Percentiles rank a stretch among this genome's conserved stretches.
These are phyloP conservation scores for Globisporangium parvum DNA, from an alignment of 352 stramenopile genomes.

Conservation along the genomic window DNA sequence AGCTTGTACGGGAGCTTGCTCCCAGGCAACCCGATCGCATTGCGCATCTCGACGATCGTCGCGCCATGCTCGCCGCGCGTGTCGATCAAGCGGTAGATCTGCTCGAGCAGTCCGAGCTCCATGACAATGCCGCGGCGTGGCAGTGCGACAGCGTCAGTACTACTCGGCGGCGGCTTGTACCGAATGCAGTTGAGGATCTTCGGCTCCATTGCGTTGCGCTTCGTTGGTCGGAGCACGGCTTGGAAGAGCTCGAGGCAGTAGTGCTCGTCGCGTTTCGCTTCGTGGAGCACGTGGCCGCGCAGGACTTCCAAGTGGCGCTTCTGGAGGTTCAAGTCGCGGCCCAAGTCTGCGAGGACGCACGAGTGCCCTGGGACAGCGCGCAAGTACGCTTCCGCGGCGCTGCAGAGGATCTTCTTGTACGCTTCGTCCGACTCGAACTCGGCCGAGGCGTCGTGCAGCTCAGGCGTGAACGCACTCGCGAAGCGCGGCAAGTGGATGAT, in stretches of 20 bases:
- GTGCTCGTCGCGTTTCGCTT: conserved; percentile 51
- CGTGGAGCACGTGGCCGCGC: conserved; percentile 58
- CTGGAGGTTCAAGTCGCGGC: conserved; percentile 54
- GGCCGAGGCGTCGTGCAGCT: conserved; percentile 63
- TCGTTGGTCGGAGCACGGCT: conserved; percentile 54
- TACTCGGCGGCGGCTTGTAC: conserved; percentile 32
- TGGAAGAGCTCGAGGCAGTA: conserved; percentile 72
- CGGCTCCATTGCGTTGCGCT: conserved; percentile 42
- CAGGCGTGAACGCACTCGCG: conserved; percentile 41
- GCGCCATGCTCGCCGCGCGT: conserved; percentile 50
- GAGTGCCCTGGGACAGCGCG: conserved; percentile 48
- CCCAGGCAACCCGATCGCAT: conserved; percentile 59
- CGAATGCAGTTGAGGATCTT: conserved; percentile 81
- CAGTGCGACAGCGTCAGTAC: background rate
- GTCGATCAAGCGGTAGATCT: conserved; percentile 74
- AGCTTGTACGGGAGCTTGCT: conserved; percentile 80
- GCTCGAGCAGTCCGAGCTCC: conserved; percentile 57
- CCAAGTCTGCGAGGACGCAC: conserved; percentile 65
- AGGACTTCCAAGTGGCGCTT: conserved; percentile 69
- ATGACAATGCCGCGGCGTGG: conserved; percentile 37
- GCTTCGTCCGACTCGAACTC: conserved; percentile 83
- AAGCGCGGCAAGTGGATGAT: conserved; percentile 79
- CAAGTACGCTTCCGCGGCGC: conserved; percentile 53
- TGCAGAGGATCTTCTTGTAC: conserved; percentile 57
- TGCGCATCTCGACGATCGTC: conserved; percentile 72